These are phyloP conservation scores for Chiua virens DNA, from an alignment of 768 basidiomycete genomes.

Conservation along the genomic window DNA sequence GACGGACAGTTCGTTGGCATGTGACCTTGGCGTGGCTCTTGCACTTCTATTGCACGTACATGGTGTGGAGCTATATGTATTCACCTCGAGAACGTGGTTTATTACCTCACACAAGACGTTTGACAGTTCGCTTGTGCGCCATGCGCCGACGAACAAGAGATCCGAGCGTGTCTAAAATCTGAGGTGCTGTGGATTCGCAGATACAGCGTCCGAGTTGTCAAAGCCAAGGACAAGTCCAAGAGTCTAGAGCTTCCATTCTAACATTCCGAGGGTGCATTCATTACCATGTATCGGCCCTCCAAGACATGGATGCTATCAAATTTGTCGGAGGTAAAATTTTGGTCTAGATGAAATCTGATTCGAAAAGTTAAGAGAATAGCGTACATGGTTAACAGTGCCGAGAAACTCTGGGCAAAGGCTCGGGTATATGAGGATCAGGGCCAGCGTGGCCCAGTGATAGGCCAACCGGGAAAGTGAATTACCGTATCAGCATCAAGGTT, in stretches of 20 bases:
- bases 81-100: neutral
- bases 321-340: neutral
- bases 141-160: neutral
- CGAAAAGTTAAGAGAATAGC: constrained; percentile 2
- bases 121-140: too few species aligned
- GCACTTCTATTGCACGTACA: neutral
- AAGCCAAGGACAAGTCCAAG: constrained; percentile 9
- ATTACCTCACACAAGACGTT: constrained; percentile 17
- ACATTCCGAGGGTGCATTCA: too few species aligned
- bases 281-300: too few species aligned
- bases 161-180: too few species aligned
- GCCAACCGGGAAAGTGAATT: neutral
- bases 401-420: neutral
- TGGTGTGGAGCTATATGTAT: too few species aligned
- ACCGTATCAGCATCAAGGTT: too few species aligned
- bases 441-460: neutral
- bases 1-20: neutral
- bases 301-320: too few species aligned
- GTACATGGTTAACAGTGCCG: neutral
- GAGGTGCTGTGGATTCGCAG: too few species aligned
- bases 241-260: constrained; percentile 1
- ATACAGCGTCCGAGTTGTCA: neutral
- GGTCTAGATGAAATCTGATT: neutral
- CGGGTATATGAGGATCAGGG: constrained; percentile 11
- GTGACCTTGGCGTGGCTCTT: neutral